phyloP scores from a whole-genome alignment of 2,329 filamentous ascomycete genomes.

The Davidsoniella neocaledoniae region DNA sequence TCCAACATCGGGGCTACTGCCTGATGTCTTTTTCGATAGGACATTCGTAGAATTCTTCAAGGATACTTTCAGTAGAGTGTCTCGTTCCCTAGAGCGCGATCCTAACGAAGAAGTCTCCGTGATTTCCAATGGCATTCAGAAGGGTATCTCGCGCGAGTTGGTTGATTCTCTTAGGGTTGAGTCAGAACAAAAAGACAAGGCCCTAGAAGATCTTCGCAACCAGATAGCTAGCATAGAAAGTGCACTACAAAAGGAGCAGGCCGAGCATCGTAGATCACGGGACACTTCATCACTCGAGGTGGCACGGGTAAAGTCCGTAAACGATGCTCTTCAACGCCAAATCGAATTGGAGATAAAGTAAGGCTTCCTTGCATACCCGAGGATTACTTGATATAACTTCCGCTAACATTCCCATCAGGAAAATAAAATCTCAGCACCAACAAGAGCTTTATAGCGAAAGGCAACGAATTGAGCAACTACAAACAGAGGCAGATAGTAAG shows the following conservation, averaged over 20 bases:
- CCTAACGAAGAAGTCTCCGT: constrained; percentile 76
- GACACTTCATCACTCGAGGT: constrained; percentile 40
- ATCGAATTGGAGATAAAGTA: constrained; percentile 50
- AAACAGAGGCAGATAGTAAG: constrained; percentile 6
- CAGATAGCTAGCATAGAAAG: constrained; percentile 14
- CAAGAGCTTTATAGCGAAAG: constrained; percentile 6
- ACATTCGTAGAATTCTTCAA: constrained; percentile 89
- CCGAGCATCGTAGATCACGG: constrained; percentile 23
- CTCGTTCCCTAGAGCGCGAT: constrained; percentile 76
- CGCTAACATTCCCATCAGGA: constrained; percentile 3
- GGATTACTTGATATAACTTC: background rate
- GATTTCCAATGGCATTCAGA: constrained; percentile 61
- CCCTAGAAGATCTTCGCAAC: constrained; percentile 8
- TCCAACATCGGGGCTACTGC: constrained; percentile 35
- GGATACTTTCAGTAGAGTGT: constrained; percentile 78
- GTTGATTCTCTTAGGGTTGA: constrained; percentile 72
- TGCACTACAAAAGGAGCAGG: constrained; percentile 30
- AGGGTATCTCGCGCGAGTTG: constrained; percentile 83
- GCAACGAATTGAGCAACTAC: constrained; percentile 5
- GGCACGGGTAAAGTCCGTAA: constrained; percentile 42
- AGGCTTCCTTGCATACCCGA: constrained; percentile 11
- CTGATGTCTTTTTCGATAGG: constrained; percentile 72
- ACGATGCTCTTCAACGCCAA: constrained; percentile 52
- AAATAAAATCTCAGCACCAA: constrained; percentile 15
- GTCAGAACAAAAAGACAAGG: constrained; percentile 50